A percentile compares a stretch with the other conserved stretches of the same genome.
phyloP scores from a whole-genome alignment of 1,284 basidiomycete genomes.

The Tilletia horrida region DNA sequence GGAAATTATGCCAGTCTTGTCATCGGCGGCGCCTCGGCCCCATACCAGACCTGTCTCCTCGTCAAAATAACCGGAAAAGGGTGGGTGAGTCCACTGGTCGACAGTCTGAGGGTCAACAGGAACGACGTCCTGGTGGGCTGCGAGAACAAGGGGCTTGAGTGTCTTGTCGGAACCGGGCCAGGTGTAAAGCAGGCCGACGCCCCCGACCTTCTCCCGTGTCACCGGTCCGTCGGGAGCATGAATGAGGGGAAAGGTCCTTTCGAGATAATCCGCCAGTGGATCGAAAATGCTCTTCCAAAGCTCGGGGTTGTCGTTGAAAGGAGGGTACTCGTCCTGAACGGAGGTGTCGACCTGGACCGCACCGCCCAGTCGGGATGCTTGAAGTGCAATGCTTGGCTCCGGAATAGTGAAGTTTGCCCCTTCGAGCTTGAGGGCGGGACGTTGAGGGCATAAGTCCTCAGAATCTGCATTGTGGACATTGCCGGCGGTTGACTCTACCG shows the following conservation, averaged over 20 bases:
- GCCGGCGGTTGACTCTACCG: not conserved
- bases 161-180: constrained; percentile 63
- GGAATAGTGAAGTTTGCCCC: not conserved
- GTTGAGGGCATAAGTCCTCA: not conserved
- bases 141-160: constrained; percentile 67
- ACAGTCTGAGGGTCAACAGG: constrained; percentile 60
- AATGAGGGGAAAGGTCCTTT: constrained; percentile 27
- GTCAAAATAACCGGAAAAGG: constrained; percentile 59
- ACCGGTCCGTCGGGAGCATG: constrained; percentile 29
- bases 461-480: not conserved
- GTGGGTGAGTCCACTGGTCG: constrained; percentile 59
- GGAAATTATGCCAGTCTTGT: constrained; percentile 58
- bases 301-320: constrained; percentile 29
- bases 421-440: not conserved
- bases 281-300: constrained; percentile 34
- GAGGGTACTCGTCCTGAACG: constrained; percentile 37
- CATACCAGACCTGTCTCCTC: constrained; percentile 58
- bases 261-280: constrained; percentile 35
- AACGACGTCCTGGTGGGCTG: constrained; percentile 67
- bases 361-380: constrained; percentile 17
- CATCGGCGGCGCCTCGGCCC: constrained; percentile 55
- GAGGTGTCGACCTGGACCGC: constrained; percentile 39
- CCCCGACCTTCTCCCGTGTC: constrained; percentile 59
- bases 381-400: not conserved
- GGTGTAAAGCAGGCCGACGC: constrained; percentile 66